Evolutionary conservation across 768 basidiomycete species (phyloP).

Genomic region (Kwoniella dendrophila): DNA sequence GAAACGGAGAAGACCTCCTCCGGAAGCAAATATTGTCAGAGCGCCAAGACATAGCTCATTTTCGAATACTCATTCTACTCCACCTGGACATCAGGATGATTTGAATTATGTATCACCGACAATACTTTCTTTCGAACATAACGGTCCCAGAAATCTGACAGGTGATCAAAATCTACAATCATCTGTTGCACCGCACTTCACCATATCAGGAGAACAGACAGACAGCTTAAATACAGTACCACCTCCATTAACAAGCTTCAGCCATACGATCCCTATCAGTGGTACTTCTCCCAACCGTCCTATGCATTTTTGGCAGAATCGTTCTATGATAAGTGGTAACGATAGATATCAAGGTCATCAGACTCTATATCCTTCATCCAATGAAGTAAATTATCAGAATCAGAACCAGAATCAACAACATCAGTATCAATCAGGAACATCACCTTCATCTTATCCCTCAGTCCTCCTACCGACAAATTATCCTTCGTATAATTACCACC

Average conservation of each 20-base stretch:
- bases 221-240: neutral
- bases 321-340: neutral
- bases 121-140: neutral
- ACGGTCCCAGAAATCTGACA: neutral
- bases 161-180: neutral
- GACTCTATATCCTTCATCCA: neutral
- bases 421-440: neutral
- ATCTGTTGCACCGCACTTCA: neutral
- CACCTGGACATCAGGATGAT: neutral
- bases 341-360: neutral
- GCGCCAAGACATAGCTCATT: slow-evolving; percentile 24
- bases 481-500: neutral
- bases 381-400: too few species aligned
- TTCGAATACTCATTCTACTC: neutral
- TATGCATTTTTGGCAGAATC: neutral
- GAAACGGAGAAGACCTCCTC: slow-evolving; percentile 20
- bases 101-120: neutral
- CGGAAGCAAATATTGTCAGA: slow-evolving; percentile 23
- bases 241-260: neutral
- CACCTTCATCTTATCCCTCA: slow-evolving; percentile 4
- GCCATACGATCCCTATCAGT: neutral
- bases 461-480: slow-evolving; percentile 1
- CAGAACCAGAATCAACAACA: too few species aligned
- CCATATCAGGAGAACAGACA: neutral
- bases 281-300: neutral